Conservation (phyloP, 2,329 filamentous ascomycete species). For the Pseudonectria foliicola region DNA sequence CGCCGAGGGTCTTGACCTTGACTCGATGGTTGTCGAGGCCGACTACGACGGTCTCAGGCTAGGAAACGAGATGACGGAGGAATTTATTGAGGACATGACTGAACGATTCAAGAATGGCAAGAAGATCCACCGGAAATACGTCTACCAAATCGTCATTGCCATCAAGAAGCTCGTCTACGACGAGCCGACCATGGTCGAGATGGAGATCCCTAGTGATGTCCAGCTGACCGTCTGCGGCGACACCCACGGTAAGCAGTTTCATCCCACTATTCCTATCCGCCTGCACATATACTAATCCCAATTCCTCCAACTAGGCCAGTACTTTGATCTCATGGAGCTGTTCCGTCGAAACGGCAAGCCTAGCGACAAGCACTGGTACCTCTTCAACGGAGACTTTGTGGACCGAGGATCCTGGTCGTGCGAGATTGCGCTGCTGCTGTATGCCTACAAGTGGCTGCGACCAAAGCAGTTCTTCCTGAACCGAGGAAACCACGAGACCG, state of each 20-base stretch:
- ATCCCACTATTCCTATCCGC: slow-evolving; percentile 12
- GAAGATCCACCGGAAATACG: slow-evolving; percentile 92
- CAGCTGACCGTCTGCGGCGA: slow-evolving; percentile 93
- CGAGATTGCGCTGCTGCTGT: slow-evolving; percentile 90
- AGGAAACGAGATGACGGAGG: slow-evolving; percentile 80
- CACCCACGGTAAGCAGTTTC: slow-evolving; percentile 68
- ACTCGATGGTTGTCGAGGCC: slow-evolving; percentile 73
- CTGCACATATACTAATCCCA: too few species aligned
- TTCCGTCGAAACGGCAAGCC: slow-evolving; percentile 88
- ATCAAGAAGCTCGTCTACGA: slow-evolving; percentile 85
- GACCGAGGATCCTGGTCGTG: slow-evolving; percentile 96
- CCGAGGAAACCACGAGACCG: slow-evolving; percentile 96
- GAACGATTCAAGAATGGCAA: slow-evolving; percentile 93
- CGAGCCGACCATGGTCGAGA: slow-evolving; percentile 95
- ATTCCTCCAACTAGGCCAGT: slow-evolving; percentile 61
- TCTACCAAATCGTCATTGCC: slow-evolving; percentile 89
- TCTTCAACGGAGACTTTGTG: slow-evolving; percentile 99
- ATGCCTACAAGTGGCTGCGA: slow-evolving; percentile 93
- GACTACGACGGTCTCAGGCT: slow-evolving; percentile 80
- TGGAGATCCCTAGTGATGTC: slow-evolving; percentile 69
- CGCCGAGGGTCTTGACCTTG: slow-evolving; percentile 81
- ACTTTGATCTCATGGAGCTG: slow-evolving; percentile 93
- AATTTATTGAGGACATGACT: slow-evolving; percentile 97
- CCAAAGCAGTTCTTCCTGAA: slow-evolving; percentile 90
- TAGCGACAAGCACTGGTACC: slow-evolving; percentile 78